Evolutionary conservation across 805 yeast species (phyloP).

Genomic region (Kodamaea neixiangensis): DNA sequence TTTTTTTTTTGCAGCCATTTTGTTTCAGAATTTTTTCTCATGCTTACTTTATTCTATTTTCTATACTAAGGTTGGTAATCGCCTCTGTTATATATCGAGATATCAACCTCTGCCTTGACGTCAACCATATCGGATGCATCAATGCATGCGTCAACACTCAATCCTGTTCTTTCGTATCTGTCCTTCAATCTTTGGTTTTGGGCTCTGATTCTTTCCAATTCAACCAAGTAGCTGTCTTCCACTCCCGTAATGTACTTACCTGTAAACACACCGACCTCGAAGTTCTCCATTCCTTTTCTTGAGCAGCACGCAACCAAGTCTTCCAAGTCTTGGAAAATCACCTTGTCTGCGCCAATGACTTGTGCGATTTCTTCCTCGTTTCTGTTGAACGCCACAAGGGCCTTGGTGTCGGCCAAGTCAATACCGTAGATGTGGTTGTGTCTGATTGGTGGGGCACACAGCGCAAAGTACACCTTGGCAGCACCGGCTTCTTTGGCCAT

Average conservation of each 20-base stretch:
- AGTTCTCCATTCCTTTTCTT: conserved; percentile 53
- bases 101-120: conserved; percentile 76
- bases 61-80: conserved; percentile 40
- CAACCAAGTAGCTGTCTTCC: conserved; percentile 77
- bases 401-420: conserved; percentile 93
- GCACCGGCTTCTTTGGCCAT: conserved; percentile 99
- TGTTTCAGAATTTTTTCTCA: neutral
- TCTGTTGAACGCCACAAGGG: conserved; percentile 84
- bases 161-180: conserved; percentile 34
- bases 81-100: conserved; percentile 58
- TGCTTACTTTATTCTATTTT: neutral
- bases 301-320: conserved; percentile 83
- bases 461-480: conserved; percentile 88
- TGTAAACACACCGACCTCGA: conserved; percentile 96
- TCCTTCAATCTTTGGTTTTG: conserved; percentile 59
- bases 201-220: conserved; percentile 81
- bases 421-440: conserved; percentile 96
- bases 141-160: conserved; percentile 43
- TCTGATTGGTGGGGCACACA: conserved; percentile 98
- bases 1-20: neutral
- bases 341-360: conserved; percentile 86
- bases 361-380: conserved; percentile 72
- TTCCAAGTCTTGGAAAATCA: conserved; percentile 81
- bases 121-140: conserved; percentile 52
- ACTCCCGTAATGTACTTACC: conserved; percentile 95